phyloP scores from a whole-genome alignment of 2,329 filamentous ascomycete species.

The Pleomassaria siparia region DNA sequence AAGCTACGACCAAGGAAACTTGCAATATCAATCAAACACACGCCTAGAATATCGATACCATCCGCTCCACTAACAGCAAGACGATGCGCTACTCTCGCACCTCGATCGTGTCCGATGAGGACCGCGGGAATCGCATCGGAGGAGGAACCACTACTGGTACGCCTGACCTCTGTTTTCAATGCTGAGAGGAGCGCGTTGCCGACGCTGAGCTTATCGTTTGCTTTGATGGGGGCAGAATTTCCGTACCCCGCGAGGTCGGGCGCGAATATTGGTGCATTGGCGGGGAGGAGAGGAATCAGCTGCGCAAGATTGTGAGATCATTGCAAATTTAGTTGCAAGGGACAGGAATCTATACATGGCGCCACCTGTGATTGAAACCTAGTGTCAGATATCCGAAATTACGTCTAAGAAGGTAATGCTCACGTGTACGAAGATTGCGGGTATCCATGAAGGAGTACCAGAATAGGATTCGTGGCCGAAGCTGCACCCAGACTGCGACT shows the following conservation, averaged over 20 bases:
- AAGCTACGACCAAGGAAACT: background rate
- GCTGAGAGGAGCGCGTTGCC: constrained; percentile 27
- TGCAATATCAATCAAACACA: constrained; percentile 36
- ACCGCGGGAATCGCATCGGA: constrained; percentile 20
- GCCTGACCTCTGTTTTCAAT: constrained; percentile 24
- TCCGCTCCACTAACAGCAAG: constrained; percentile 52
- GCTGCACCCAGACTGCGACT: constrained; percentile 24
- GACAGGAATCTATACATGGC: constrained; percentile 18
- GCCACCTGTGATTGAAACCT: constrained; percentile 22
- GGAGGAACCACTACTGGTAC: constrained; percentile 13
- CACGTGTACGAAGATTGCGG: constrained; percentile 22
- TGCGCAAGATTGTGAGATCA: constrained; percentile 2
- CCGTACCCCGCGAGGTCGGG: constrained; percentile 39
- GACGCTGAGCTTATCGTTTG: constrained; percentile 34
- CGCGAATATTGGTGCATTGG: constrained; percentile 28
- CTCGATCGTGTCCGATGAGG: constrained; percentile 60
- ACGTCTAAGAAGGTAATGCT: no score
- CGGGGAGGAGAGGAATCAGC: constrained; percentile 32
- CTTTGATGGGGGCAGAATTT: constrained; percentile 22
- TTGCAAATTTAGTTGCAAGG: background rate
- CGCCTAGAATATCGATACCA: constrained; percentile 42
- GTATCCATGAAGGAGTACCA: constrained; percentile 38
- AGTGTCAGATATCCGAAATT: background rate
- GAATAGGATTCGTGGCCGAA: constrained; percentile 29
- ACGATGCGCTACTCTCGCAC: constrained; percentile 58